Evolutionary conservation across 2,329 filamentous ascomycete genomes (phyloP), one percentile per base, ranked within the genome.

Genomic region (Venturia aucupariae): DNA sequence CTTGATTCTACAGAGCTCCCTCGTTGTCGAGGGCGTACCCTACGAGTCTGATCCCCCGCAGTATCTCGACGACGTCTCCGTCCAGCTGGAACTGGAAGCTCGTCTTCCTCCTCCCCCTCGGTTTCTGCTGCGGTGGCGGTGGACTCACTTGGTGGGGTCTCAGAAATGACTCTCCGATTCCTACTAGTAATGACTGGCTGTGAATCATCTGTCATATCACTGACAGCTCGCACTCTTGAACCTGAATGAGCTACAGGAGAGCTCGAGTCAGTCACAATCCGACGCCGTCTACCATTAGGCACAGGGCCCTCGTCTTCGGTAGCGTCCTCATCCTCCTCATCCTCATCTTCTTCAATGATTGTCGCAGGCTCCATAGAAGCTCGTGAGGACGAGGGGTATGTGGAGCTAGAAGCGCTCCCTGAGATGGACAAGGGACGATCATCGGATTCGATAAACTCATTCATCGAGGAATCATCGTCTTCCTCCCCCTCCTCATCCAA

Each of bases 401-500:
- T 69, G 38, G 69, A 64, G 42, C 68, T 68, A 27, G 65, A 69
- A 55, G 61, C 65, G 22, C 69, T 66, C 13, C 72, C 71, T 63
- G 73, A 74, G 22, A 71, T 70, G 35, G 71, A 71, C 19, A 71
- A 71, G 2, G 68, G 69, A 19, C 71, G 69, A 11, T 71, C 73
- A 15, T 77, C 74, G 39, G 71, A 69, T 24, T 71, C 70, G 55
- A 78, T 74, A 67, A 78, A 78, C 64, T 73, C 75, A 63, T 74
- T 74, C 75, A 78, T 76, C 8, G 75, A 76, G 1, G 75, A 76
- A 62, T 77, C 74, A 54, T 74, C 74, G 30, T 74, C 55, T 6
- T 69, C 75, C 35, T 76, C 55, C 4, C 70, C 75, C 30, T 76
- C 74, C 59, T 78, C 76, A 62, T 77, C 75, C 68, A 77, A 75